Evolutionary conservation across 2,329 filamentous ascomycete species (phyloP).

Genomic region (Drechslerella stenobrocha): DNA sequence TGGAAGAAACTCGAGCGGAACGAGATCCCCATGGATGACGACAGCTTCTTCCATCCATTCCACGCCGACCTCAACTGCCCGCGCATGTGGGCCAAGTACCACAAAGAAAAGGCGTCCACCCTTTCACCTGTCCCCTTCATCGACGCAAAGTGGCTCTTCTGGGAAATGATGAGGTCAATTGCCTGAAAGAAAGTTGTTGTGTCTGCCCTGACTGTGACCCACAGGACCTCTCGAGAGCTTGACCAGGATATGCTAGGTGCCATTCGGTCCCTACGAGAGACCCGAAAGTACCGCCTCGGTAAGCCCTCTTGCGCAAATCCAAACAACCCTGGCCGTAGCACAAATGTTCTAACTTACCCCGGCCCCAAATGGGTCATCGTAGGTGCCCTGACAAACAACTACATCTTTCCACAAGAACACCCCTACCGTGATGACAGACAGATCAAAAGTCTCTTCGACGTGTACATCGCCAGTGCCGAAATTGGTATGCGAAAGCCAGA

Average conservation of each 20-base stretch:
- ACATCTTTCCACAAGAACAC: constrained; percentile 78
- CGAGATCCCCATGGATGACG: constrained; percentile 71
- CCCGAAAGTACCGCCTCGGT: constrained; percentile 67
- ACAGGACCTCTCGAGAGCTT: constrained; percentile 36
- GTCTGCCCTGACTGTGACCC: constrained; percentile 21
- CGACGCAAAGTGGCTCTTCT: constrained; percentile 78
- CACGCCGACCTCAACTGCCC: constrained; percentile 70
- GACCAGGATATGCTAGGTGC: constrained; percentile 91
- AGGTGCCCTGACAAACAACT: constrained; percentile 79
- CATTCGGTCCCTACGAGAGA: constrained; percentile 68
- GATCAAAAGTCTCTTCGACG: constrained; percentile 72
- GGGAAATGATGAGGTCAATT: constrained; percentile 77
- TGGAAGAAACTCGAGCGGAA: constrained; percentile 91
- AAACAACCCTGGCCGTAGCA: background rate
- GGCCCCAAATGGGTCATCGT: background rate
- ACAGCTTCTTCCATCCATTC: constrained; percentile 78
- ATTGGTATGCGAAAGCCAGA: constrained; percentile 88
- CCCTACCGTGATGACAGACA: constrained; percentile 62
- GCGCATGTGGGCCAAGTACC: constrained; percentile 70
- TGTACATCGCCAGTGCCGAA: constrained; percentile 85
- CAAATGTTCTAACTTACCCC: background rate
- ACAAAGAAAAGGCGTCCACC: constrained; percentile 54
- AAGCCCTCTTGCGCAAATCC: background rate
- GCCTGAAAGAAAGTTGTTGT: background rate
- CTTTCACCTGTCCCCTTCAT: constrained; percentile 69